Conservation (phyloP, 2,329 filamentous ascomycete species). For the Cladorrhinum sp. region DNA sequence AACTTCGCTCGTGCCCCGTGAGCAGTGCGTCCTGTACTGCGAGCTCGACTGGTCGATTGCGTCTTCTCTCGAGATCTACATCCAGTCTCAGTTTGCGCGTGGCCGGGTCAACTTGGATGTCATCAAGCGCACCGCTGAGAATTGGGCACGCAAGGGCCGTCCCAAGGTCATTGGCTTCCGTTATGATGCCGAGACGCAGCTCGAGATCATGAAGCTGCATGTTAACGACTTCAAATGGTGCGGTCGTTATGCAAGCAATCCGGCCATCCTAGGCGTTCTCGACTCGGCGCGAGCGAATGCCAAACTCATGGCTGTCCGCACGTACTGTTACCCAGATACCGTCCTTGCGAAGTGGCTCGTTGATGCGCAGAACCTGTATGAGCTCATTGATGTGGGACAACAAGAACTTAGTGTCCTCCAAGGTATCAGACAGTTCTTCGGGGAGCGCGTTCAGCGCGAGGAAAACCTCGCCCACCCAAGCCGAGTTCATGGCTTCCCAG, state of each 20-base stretch:
- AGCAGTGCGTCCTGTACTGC: constrained; percentile 58
- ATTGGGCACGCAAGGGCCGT: constrained; percentile 51
- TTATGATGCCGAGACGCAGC: constrained; percentile 58
- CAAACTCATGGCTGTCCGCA: constrained; percentile 51
- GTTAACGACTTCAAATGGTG: constrained; percentile 54
- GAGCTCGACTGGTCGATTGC: constrained; percentile 57
- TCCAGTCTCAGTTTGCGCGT: constrained; percentile 51
- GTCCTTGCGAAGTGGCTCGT: constrained; percentile 57
- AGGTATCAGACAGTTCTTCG: no score
- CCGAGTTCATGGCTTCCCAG: not conserved
- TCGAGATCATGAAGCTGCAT: constrained; percentile 53
- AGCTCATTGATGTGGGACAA: constrained; percentile 45
- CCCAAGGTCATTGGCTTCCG: constrained; percentile 56
- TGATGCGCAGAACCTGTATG: constrained; percentile 50
- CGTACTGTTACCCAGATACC: constrained; percentile 57
- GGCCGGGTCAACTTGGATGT: constrained; percentile 53
- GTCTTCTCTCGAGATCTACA: constrained; percentile 50
- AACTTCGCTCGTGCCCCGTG: constrained; percentile 53
- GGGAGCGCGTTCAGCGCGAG: no score
- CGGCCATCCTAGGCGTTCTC: constrained; percentile 44
- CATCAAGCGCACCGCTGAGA: constrained; percentile 49
- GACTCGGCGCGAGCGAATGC: constrained; percentile 50
- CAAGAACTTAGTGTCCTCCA: no score
- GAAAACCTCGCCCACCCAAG: no score
- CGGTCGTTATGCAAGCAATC: constrained; percentile 40